Evolutionary conservation across 495 filamentous ascomycete species (phyloP), one percentile per base, ranked within the genome.

Genomic region (Trichocladium uniseriatum): DNA sequence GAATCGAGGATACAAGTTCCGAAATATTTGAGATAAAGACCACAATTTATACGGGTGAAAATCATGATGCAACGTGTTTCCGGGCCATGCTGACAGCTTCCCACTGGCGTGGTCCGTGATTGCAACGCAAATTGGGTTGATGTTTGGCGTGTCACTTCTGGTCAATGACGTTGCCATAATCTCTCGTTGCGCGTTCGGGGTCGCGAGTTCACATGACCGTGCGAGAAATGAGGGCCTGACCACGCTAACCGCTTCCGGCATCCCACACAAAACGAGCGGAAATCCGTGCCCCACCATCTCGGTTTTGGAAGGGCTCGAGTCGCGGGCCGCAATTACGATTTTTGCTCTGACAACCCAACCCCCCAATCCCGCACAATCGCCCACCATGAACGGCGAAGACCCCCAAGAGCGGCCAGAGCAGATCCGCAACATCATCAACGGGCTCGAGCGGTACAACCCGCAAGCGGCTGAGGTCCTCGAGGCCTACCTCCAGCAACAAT

Each of bases 381-480:
- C 56, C 69, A 73, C 56, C 60, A 76, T 76, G 72, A 72, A 71
- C 70, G 71, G 70, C 63, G 72, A 76, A 68, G 72, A 76, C 62
- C 71, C 71, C 56, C 59, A 66, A 49, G 82, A 85, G 56, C 79
- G 94, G 65, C 91, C 94, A 45, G 86, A 87, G 56, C 78, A 90
- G 65, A 94, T 99, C 68, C 86, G 86, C 64, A 77, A 70, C 66
- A 95, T 97, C 58, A 84, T 99, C 57, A 85, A 84, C 72, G 89
- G 94, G 49, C 85, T 99, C 52, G 92, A 99, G 72, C 78, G 94
- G 53, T 99, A 99, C 74, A 99, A 99, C 70, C 94, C 94, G 36
- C 92, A 99, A 70, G 95, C 91, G 19, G 94, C 92, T 43, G 77
- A 78, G 29, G 77, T 90, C 45, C 91, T 99, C 75, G 90, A 97